Evolutionary conservation across 495 filamentous ascomycete species (phyloP).

Genomic region (Penicillium silybi): DNA sequence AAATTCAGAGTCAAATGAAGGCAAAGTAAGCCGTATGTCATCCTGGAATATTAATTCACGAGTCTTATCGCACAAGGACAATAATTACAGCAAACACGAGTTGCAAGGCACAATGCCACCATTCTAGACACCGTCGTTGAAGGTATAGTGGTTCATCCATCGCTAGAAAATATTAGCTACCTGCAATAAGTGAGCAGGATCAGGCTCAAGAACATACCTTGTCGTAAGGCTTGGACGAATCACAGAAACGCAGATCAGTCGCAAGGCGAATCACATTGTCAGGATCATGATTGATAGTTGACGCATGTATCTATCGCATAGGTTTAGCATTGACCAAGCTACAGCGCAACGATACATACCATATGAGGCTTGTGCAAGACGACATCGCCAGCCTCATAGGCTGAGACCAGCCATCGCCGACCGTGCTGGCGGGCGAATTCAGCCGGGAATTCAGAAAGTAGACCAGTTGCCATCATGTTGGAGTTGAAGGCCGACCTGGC

Average conservation of each 20-base stretch:
- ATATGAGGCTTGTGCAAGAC: conserved; percentile 56
- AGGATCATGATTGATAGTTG: conserved; percentile 52
- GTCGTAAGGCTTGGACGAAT: conserved; percentile 48
- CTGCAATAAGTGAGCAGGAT: not conserved
- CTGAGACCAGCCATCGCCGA: conserved; percentile 51
- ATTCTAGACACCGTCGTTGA: conserved; percentile 31
- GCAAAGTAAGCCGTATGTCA: too few species aligned
- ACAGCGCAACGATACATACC: conserved; percentile 21
- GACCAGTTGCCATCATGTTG: conserved; percentile 53
- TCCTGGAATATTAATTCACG: too few species aligned
- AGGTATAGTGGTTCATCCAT: conserved; percentile 38
- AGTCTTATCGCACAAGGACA: too few species aligned
- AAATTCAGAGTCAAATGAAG: too few species aligned
- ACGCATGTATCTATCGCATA: conserved; percentile 51
- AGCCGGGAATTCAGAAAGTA: conserved; percentile 43
- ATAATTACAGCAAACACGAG: too few species aligned
- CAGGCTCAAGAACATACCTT: conserved; percentile 20
- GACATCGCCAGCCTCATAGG: conserved; percentile 59
- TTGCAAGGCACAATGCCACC: not conserved
- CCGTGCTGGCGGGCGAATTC: conserved; percentile 39
- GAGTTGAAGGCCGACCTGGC: conserved; percentile 51
- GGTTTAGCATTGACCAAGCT: not conserved
- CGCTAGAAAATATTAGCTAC: conserved; percentile 20
- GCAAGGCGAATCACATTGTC: conserved; percentile 53
- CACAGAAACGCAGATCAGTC: conserved; percentile 54